These are phyloP conservation scores for Entamoeba invadens DNA, from an alignment of 208 protist species.

Conservation along the genomic window DNA sequence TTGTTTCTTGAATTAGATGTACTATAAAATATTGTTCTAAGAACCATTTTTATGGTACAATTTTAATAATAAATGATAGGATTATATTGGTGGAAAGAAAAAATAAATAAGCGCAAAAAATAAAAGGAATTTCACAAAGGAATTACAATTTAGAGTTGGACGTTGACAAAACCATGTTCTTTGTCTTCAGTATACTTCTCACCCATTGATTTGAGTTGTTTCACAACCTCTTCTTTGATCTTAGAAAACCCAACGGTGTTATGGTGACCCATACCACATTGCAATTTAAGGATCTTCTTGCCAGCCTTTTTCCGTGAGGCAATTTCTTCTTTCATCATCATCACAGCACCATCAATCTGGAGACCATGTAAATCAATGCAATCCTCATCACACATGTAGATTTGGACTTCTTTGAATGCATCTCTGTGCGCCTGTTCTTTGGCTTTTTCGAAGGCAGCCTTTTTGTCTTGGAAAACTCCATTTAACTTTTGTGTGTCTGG, in stretches of 20 bases:
- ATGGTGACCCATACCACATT: not conserved
- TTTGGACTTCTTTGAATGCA: not conserved
- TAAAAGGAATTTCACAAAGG: too few relatives aligned
- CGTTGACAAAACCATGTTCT: not conserved
- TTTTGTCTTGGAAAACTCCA: not conserved
- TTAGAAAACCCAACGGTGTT: not conserved
- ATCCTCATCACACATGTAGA: not conserved
- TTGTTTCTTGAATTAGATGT: too few relatives aligned
- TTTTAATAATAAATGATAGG: too few relatives aligned
- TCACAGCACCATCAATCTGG: not conserved
- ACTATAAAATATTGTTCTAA: too few relatives aligned
- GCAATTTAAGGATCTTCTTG: not conserved
- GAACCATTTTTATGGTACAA: too few relatives aligned
- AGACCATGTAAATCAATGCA: not conserved
- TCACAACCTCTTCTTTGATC: not conserved
- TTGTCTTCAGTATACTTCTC: not conserved
- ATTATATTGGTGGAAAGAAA: too few relatives aligned
- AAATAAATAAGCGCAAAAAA: too few relatives aligned
- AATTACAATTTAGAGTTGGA: not conserved
- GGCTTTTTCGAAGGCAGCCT: not conserved
- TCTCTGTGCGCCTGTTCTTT: not conserved
- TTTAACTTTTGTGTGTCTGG: not conserved
- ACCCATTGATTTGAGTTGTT: not conserved
- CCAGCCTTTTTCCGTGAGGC: not conserved
- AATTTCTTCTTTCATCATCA: slow-evolving; percentile 3